Evolutionary conservation across 2,329 filamentous ascomycete species (phyloP), one percentile per base, ranked within the genome.

Genomic region (Leptodontidium sp.): DNA sequence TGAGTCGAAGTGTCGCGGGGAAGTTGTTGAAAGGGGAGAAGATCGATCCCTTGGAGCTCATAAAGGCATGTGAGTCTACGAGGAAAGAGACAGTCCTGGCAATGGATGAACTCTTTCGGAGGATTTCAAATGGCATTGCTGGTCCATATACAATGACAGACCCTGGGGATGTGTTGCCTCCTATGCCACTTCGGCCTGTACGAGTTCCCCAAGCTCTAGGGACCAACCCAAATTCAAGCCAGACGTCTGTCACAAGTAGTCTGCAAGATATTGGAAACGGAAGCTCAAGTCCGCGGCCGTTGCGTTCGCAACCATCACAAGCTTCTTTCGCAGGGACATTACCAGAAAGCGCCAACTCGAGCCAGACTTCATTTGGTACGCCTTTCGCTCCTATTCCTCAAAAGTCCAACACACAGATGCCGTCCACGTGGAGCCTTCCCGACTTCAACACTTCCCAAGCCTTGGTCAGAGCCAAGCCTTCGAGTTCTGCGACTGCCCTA

Each of bases 401-500:
- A 35, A 61, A 32, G n/a, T 21, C 15, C 11, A 50, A 43, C 11
- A 35, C 59, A 40, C 52, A 53, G n/a, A 21, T 43, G 43, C 47
- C 64, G 43, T 59, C 59, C 14, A 58, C 17, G 47, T 58, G 38
- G 49, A 66, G 40, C 3, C 26, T 52, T 40, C 67, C 59, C 57
- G 55, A 50, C 17, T 62, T 53, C 21, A 49, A 35, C 24, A 66
- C 35, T 49, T 66, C 70, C 15, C 68, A 67, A 66, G 61, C 67
- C 11, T 40, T 70, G 55, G 32, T 63, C 47, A 45, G 17, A 53
- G 98, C 91, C 75, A 98, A 80, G 26, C 88, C 91, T 81, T 98
- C 95, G 77, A 98, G 82, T 82, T 98, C 94, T 73, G 87, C 88
- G 47, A 97, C 91, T 76, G 94, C 91, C 61, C 88, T 90, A 78